Evolutionary conservation across 2,329 filamentous ascomycete species (phyloP).

Genomic region (Seiridium cupressi): DNA sequence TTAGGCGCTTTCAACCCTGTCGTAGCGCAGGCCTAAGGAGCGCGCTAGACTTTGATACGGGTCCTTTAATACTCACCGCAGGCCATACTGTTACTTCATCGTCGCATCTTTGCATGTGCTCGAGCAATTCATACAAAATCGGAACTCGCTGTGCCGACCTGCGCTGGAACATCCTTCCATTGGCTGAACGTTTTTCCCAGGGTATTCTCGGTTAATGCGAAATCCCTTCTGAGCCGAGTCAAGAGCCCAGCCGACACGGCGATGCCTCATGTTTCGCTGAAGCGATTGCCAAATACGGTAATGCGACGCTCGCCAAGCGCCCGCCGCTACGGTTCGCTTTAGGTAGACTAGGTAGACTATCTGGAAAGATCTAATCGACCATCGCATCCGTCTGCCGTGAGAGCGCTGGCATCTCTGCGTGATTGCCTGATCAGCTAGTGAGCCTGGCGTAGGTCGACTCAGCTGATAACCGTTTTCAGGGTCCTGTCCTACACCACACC

Average conservation of each 20-base stretch:
- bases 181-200: neutral
- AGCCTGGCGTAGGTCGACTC: no score
- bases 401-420: no score
- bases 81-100: neutral
- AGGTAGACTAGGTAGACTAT: no score
- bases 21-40: neutral
- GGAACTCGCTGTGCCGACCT: neutral
- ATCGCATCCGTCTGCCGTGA: no score
- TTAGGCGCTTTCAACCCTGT: neutral
- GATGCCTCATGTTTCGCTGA: neutral
- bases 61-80: neutral
- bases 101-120: neutral
- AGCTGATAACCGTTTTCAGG: no score
- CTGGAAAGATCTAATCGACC: no score
- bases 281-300: neutral
- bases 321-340: no score
- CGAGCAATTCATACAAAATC: neutral
- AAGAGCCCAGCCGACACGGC: neutral
- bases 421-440: no score
- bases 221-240: neutral
- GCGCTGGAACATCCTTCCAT: neutral
- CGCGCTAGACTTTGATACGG: slow-evolving; percentile 1
- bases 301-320: no score
- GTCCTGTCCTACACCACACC: no score
- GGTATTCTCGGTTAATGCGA: neutral